These are phyloP conservation scores for Podila epigama DNA, from an alignment of 192 early-diverging fungal genomes.

Conservation along the genomic window DNA sequence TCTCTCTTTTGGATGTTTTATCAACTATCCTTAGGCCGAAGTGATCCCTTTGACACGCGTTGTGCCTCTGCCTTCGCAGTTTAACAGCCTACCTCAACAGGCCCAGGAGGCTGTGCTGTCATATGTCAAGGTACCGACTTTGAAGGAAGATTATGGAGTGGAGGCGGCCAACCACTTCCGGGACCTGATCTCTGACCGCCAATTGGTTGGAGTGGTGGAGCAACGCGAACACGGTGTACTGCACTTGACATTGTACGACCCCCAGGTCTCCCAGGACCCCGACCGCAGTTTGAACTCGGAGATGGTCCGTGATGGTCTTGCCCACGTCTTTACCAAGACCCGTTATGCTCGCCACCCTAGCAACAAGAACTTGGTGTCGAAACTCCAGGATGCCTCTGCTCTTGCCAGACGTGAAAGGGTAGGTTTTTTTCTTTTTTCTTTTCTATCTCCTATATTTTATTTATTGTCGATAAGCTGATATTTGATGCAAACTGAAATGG, in stretches of 20 bases:
- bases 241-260: slow-evolving; percentile 74
- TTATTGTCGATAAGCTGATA: neutral
- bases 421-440: slow-evolving; percentile 20
- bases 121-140: slow-evolving; percentile 72
- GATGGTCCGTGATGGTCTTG: slow-evolving; percentile 70
- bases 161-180: slow-evolving; percentile 78
- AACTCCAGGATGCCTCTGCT: slow-evolving; percentile 70
- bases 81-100: slow-evolving; percentile 73
- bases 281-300: slow-evolving; percentile 75
- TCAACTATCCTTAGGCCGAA: slow-evolving; percentile 71
- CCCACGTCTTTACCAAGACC: slow-evolving; percentile 58
- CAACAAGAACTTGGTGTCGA: slow-evolving; percentile 63
- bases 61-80: slow-evolving; percentile 78
- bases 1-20: no score
- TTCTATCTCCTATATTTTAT: neutral
- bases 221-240: slow-evolving; percentile 62
- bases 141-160: slow-evolving; percentile 73
- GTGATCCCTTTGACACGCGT: slow-evolving; percentile 71
- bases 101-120: slow-evolving; percentile 87
- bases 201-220: slow-evolving; percentile 80
- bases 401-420: slow-evolving; percentile 74
- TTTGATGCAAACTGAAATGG: neutral
- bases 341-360: slow-evolving; percentile 53
- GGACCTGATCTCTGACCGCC: slow-evolving; percentile 66
- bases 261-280: slow-evolving; percentile 59